Base-by-base conservation (phyloP, 1,284 basidiomycete species). In the Ustilago shanxiensis region DNA sequence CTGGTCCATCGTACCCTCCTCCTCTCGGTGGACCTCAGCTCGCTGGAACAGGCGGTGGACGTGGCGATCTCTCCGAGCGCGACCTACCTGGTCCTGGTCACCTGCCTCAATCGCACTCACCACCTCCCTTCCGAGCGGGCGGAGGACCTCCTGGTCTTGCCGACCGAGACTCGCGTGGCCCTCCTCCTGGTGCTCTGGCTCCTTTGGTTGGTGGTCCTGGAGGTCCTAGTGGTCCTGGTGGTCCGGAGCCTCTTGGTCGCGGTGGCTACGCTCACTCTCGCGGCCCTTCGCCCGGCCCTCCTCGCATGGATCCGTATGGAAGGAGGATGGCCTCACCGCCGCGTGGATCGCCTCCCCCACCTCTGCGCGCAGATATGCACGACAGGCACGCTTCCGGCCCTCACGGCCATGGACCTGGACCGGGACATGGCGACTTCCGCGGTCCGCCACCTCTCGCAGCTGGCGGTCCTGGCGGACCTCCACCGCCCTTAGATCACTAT, bases 11-110 rank as follows among this genome's bases (percentile, higher is more conserved):
- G 6, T 72, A 72, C 45, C 74, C 69, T 33, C 66, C 70, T 0
- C 51, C 70, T 22, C 66, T 73, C 26, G 64, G 62, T 20, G 79
- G 79, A 3, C 79, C 73, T 28, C 79, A 79, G 60, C 65, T 80
- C 6, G 73, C 77, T 20, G 61, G 71, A 11, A 62, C 71, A 1
- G 74, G 69, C 14, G 66, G 66, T 35, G 63, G 49, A 37, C 65
- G 68, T 20, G 66, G 66, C 4, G 75, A 72, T 22, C 37, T 60
- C 9, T 61, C 44, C 50, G 74, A 77, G 35, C 72, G 79, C 52
- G 76, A 83, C 7, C 50, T 83, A 29, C 79, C 81, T 9, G 80
- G 80, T 10, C 79, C 80, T 1, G 75, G 66, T 28, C 77, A 71
- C 39, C 49, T 77, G 51, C 70, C 60, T 11, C 78, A 72, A 16